These are phyloP conservation scores for Zopfochytrium polystomum DNA, from an alignment of 371 early-diverging fungal genomes.

Conservation along the genomic window DNA sequence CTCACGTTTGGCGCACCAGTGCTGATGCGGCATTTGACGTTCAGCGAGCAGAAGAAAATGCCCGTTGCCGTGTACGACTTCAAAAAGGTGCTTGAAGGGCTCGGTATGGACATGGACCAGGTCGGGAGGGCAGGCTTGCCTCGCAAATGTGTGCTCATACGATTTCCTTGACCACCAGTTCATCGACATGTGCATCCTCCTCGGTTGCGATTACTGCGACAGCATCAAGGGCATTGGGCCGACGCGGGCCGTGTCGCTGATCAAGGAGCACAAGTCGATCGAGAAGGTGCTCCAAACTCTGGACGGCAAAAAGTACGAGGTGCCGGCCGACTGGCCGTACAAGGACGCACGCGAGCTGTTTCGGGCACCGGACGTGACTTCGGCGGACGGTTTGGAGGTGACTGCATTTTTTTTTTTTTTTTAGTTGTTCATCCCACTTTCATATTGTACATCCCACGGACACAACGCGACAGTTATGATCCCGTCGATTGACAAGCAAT, in stretches of 20 bases:
- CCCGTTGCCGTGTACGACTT: constrained; percentile 92
- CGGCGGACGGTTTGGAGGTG: constrained; percentile 62
- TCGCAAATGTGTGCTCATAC: background rate
- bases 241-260: constrained; percentile 80
- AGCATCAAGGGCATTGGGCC: constrained; percentile 97
- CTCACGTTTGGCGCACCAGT: constrained; percentile 93
- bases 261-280: constrained; percentile 85
- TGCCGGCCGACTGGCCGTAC: constrained; percentile 90
- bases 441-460: constrained; percentile 2
- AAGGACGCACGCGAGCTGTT: constrained; percentile 92
- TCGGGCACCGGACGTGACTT: constrained; percentile 70
- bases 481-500: no score
- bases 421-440: background rate
- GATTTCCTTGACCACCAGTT: constrained; percentile 59
- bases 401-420: constrained; percentile 1
- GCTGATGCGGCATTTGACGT: constrained; percentile 93
- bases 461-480: no score
- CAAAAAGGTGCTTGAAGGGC: constrained; percentile 78
- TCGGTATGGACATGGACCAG: constrained; percentile 72
- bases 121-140: no score
- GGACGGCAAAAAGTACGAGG: constrained; percentile 69
- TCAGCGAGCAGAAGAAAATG: constrained; percentile 88
- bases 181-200: constrained; percentile 97
- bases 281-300: constrained; percentile 81
- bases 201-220: constrained; percentile 99